phyloP scores from a whole-genome alignment of 2,329 filamentous ascomycete genomes.

The Talaromyces sp. region DNA sequence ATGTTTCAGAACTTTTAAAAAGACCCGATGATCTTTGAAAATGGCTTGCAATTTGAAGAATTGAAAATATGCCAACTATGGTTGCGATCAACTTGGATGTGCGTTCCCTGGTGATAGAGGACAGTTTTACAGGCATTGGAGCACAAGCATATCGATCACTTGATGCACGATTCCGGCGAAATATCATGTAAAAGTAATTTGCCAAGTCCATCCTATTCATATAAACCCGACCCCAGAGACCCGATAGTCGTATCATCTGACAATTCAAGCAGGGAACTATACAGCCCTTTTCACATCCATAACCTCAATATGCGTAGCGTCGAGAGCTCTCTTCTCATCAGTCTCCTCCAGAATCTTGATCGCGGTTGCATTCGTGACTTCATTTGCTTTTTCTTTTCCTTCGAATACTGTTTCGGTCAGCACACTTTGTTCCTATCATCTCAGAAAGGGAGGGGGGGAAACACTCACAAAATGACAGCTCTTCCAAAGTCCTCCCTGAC shows the following conservation, averaged over 20 bases:
- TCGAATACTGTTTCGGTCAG: neutral
- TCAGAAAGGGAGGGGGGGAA: neutral
- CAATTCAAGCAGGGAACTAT: neutral
- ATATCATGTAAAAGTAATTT: neutral
- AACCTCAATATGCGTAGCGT: neutral
- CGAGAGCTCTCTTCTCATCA: neutral
- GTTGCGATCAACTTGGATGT: neutral
- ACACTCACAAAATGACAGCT: slow-evolving; percentile 45
- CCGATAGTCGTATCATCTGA: neutral
- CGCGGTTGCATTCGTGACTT: neutral
- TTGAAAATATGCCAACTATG: too few relatives aligned
- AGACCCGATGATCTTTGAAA: too few relatives aligned
- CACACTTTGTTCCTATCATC: neutral
- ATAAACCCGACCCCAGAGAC: neutral
- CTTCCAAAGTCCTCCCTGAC: slow-evolving; percentile 41
- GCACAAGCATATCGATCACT: neutral
- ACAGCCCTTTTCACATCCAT: neutral
- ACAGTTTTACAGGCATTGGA: neutral
- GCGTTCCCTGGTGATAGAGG: neutral
- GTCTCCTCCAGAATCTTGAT: neutral
- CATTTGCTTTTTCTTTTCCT: slow-evolving; percentile 5
- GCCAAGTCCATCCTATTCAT: neutral
- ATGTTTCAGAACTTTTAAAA: too few relatives aligned
- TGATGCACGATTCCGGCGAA: neutral
- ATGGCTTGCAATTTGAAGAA: too few relatives aligned